phyloP scores from a whole-genome alignment of 2,329 filamentous ascomycete genomes.

The Penicillium crustosum region DNA sequence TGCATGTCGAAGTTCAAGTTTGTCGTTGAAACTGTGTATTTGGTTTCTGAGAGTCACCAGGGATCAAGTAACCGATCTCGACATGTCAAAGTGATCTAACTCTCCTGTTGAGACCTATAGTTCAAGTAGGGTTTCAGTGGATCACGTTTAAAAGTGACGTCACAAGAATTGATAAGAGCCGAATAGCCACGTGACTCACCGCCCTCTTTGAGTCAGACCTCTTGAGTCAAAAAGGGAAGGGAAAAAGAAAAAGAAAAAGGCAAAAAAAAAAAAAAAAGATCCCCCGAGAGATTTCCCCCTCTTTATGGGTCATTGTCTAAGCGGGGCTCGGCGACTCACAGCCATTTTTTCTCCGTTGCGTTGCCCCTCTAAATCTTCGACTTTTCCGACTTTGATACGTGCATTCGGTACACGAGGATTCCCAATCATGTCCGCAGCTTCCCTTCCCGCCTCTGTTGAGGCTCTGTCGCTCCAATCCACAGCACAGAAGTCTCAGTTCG shows the following conservation, averaged over 20 bases:
- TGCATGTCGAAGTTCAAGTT: background rate
- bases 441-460: conserved; percentile 39
- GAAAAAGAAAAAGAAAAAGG: conserved; percentile 14
- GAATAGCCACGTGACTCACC: conserved; percentile 25
- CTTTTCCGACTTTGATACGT: conserved; percentile 14
- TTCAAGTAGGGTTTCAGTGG: conserved; percentile 64
- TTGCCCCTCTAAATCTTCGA: conserved; percentile 11
- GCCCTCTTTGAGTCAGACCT: conserved; percentile 33
- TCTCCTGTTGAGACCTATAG: conserved; percentile 51
- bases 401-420: conserved; percentile 16
- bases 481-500: conserved; percentile 40
- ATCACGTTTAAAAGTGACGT: conserved; percentile 60
- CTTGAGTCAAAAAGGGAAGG: background rate
- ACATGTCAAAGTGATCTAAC: conserved; percentile 67
- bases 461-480: conserved; percentile 43
- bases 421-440: conserved; percentile 33
- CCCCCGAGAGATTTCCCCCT: conserved; percentile 27
- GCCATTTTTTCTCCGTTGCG: conserved; percentile 27
- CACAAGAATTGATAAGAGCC: background rate
- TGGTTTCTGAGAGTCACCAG: background rate
- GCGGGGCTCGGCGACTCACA: conserved; percentile 42
- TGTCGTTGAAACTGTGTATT: background rate
- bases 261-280: conserved; percentile 19
- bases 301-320: conserved; percentile 43
- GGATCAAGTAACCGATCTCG: conserved; percentile 56